These are phyloP conservation scores for Ceratocystiopsis brevicomis DNA, from an alignment of 2,329 filamentous ascomycete genomes.

Conservation along the genomic window DNA sequence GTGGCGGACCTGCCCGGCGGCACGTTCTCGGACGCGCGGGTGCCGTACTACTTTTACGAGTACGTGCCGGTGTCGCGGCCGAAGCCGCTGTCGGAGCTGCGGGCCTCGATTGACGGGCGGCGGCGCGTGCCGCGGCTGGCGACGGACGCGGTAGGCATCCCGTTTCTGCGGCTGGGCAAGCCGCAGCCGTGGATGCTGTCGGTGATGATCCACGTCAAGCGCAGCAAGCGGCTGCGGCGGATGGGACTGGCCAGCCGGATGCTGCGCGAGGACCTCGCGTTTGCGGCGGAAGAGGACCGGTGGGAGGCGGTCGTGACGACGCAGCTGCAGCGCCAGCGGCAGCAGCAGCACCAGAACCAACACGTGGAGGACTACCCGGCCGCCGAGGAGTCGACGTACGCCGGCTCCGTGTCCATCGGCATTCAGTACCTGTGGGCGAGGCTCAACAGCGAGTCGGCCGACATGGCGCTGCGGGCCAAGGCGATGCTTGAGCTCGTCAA, in stretches of 20 bases:
- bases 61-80: constrained; percentile 30
- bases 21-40: too few species aligned
- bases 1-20: constrained; percentile 13
- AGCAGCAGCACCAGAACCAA: too few species aligned
- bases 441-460: constrained; percentile 16
- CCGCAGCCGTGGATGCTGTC: constrained; percentile 42
- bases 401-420: constrained; percentile 9
- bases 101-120: constrained; percentile 21
- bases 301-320: constrained; percentile 26
- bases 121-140: constrained; percentile 40
- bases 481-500: constrained; percentile 23
- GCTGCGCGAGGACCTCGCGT: constrained; percentile 17
- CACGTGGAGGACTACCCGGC: too few species aligned
- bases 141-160: constrained; percentile 32
- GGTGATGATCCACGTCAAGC: constrained; percentile 35
- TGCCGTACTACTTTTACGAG: constrained; percentile 9
- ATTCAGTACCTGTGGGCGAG: constrained; percentile 12
- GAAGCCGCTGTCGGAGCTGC: constrained; percentile 28
- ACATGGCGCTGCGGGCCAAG: constrained; percentile 22
- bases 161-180: constrained; percentile 48
- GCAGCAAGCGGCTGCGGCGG: constrained; percentile 23
- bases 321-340: too few species aligned
- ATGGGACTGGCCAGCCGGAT: constrained; percentile 21
- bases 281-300: constrained; percentile 22
- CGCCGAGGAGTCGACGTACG: constrained; percentile 12